Percentiles rank a stretch among this genome's conserved stretches.
Evolutionary conservation across 2,329 filamentous ascomycete species (phyloP).

Genomic region (Phoma sp.): DNA sequence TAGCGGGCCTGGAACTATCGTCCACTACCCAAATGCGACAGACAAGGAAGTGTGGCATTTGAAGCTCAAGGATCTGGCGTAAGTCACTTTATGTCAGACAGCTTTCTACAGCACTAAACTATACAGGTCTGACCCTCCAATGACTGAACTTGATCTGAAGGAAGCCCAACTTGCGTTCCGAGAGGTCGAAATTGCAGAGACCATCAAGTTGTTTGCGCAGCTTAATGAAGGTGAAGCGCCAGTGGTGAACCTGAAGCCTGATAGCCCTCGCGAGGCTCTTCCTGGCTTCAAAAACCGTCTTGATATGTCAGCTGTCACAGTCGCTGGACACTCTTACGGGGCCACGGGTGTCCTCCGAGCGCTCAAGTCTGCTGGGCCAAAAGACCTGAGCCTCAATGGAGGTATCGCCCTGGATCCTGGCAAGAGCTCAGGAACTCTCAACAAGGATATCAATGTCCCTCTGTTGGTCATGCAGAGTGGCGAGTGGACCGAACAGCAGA

Average conservation of each 20-base stretch:
- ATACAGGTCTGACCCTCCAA: conserved; percentile 34
- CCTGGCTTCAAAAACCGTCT: conserved; percentile 60
- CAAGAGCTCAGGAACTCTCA: conserved; percentile 67
- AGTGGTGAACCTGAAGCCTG: conserved; percentile 52
- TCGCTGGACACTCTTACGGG: conserved; percentile 70
- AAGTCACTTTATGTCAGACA: neutral
- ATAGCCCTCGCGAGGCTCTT: conserved; percentile 54
- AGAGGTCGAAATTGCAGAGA: conserved; percentile 55
- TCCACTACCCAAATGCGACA: conserved; percentile 43
- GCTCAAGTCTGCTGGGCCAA: conserved; percentile 56
- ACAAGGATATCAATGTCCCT: conserved; percentile 64
- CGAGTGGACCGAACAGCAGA: conserved; percentile 65
- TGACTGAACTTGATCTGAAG: conserved; percentile 48
- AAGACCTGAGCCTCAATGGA: conserved; percentile 58
- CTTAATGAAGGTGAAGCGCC: conserved; percentile 48
- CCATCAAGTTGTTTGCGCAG: conserved; percentile 48
- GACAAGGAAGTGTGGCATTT: conserved; percentile 48
- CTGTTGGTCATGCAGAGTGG: conserved; percentile 68
- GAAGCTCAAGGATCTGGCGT: conserved; percentile 42
- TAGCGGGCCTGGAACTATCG: conserved; percentile 52
- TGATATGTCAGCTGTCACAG: conserved; percentile 60
- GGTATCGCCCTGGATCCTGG: conserved; percentile 70
- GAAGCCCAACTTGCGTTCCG: conserved; percentile 52
- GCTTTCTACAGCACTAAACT: neutral
- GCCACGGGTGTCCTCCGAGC: conserved; percentile 68